These are phyloP conservation scores for Salix suchowensis DNA, from an alignment of 345 rosid species.

Conservation along the genomic window DNA sequence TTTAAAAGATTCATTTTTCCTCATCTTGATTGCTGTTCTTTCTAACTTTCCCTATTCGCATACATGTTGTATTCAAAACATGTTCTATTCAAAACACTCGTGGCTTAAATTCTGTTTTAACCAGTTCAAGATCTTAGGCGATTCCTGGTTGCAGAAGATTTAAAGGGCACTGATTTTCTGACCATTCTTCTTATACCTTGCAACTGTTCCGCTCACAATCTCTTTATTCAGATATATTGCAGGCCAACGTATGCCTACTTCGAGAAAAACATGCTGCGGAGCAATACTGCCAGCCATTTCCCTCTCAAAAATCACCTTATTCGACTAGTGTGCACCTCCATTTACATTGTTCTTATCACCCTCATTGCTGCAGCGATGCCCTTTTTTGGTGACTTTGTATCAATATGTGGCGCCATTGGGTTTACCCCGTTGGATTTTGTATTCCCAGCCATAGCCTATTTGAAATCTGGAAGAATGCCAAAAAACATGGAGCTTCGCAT, in stretches of 20 bases:
- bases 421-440: slow-evolving; percentile 56
- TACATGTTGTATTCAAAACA: too few relatives aligned
- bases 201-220: not conserved
- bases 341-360: slow-evolving; percentile 37
- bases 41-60: too few relatives aligned
- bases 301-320: slow-evolving; percentile 8
- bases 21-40: too few relatives aligned
- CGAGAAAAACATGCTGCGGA: slow-evolving; percentile 24
- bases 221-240: slow-evolving; percentile 43
- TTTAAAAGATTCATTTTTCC: too few relatives aligned
- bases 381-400: slow-evolving; percentile 48
- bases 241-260: slow-evolving; percentile 50
- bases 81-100: too few relatives aligned
- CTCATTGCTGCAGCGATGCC: slow-evolving; percentile 44
- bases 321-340: slow-evolving; percentile 34
- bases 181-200: not conserved
- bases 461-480: slow-evolving; percentile 46
- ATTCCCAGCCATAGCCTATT: slow-evolving; percentile 46
- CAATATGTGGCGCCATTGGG: slow-evolving; percentile 54
- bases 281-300: not conserved
- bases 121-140: too few relatives aligned
- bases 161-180: not conserved
- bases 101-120: too few relatives aligned
- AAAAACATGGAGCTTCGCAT: slow-evolving; percentile 8
- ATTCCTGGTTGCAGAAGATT: too few relatives aligned